Conservation (phyloP, 139 green algal genomes). For the Auxenochlorella protothecoides region DNA sequence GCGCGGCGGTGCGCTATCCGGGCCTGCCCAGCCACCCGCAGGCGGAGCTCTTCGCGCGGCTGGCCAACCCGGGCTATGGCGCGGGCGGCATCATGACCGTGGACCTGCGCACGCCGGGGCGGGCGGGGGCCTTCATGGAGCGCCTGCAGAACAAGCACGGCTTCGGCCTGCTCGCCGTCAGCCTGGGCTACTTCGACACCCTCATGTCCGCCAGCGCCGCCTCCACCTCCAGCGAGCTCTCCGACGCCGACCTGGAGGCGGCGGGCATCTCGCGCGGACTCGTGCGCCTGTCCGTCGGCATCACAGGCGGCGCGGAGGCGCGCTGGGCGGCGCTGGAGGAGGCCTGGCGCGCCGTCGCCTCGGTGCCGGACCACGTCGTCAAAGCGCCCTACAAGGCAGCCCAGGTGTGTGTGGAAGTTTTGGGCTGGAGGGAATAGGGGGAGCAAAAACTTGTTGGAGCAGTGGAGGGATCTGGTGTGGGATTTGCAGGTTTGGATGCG, state of each 20-base stretch:
- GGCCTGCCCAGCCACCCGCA: slow-evolving; percentile 51
- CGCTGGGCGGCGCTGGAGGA: slow-evolving; percentile 47
- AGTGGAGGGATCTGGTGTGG: too few relatives aligned
- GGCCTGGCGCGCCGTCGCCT: slow-evolving; percentile 16
- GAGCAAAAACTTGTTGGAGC: not conserved
- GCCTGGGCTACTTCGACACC: slow-evolving; percentile 62
- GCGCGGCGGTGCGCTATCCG: slow-evolving; percentile 48
- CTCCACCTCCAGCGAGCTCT: slow-evolving; percentile 48
- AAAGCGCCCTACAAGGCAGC: slow-evolving; percentile 1
- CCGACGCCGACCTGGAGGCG: slow-evolving; percentile 18
- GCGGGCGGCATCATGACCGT: slow-evolving; percentile 54
- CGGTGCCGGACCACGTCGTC: not conserved
- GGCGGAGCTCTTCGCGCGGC: slow-evolving; percentile 23
- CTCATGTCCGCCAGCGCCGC: slow-evolving; percentile 40
- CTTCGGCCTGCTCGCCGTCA: slow-evolving; percentile 67
- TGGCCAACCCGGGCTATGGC: slow-evolving; percentile 60
- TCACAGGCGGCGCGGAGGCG: slow-evolving; percentile 52
- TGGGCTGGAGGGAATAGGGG: not conserved
- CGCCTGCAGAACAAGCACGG: slow-evolving; percentile 55
- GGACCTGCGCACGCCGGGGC: slow-evolving; percentile 32
- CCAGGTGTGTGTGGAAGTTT: not conserved
- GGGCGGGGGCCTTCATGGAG: slow-evolving; percentile 51
- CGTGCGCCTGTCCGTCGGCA: slow-evolving; percentile 49
- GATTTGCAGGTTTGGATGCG: too few relatives aligned
- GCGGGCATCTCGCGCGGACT: slow-evolving; percentile 43